Base-by-base conservation (phyloP, 1,284 basidiomycete species). In the Apiotrichum sp. region DNA sequence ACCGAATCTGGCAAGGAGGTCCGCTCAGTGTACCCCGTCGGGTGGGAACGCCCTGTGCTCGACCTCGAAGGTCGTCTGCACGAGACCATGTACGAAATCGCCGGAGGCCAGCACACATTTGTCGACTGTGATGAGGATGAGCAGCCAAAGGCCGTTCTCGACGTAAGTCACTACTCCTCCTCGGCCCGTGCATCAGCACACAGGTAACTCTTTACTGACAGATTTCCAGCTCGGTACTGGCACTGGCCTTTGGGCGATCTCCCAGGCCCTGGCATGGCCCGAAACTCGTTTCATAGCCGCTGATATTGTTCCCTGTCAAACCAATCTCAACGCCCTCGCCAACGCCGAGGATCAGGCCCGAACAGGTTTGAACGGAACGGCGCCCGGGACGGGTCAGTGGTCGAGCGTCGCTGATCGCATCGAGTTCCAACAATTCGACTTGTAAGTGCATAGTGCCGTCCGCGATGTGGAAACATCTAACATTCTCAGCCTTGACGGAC, bases 1-100 rank as follows among this genome's bases (percentile, higher is more conserved):
- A 53, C 53, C 14, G 49, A 44, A 16, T 38, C 33, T 8, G 51
- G 63, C 7, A 40, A 59, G 11, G 52, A 57, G n/a, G 52, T 62
- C 4, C 53, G 44, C 2, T 51, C 59, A 0, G 57, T 63, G 3
- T 76, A 76, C 52, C 62, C 62, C 38, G 65, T 76, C 4, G 74
- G 74, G 7, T 75, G 65, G 62, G 72, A 75, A 61, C 62, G 68
- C 44, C 62, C 67, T 2, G 66, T 76, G 2, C 51, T 75, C 50
- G 74, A 75, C 56, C 62, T 72, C 14, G 74, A 75, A 54, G 63
- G 66, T 1, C 59, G 72, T 31, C 61, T 75, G 6, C 72, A 76
- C 53, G 71, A 73, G 57, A 66, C 72, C 1, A 65, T 72, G 63
- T 71, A 63, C 56, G 64, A 72, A 22, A 32, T 74, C 1, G 57